These are phyloP conservation scores for Pseudocercospora eumusae DNA, from an alignment of 2,329 filamentous ascomycete genomes.

Conservation along the genomic window DNA sequence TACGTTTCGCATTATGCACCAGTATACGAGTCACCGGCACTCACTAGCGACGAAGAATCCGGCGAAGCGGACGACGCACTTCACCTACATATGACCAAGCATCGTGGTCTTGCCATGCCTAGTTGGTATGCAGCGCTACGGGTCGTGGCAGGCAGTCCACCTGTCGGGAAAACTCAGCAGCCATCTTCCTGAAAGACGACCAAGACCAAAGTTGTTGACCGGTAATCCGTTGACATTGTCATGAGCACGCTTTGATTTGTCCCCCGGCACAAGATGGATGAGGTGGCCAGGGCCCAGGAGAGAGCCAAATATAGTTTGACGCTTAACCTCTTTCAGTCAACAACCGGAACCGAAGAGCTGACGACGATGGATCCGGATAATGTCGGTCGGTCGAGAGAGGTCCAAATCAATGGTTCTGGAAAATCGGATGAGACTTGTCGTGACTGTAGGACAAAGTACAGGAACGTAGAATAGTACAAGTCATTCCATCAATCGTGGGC, in stretches of 20 bases:
- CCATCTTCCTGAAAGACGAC: neutral
- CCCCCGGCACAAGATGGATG: no score
- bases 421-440: neutral
- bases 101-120: neutral
- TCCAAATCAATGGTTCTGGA: neutral
- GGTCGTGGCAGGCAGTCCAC: neutral
- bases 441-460: neutral
- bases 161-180: neutral
- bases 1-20: no score
- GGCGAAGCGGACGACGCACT: neutral
- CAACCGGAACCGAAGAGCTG: no score
- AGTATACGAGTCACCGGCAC: no score
- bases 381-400: neutral
- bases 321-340: neutral
- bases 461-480: neutral
- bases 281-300: no score
- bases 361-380: neutral
- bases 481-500: slow-evolving; percentile 1
- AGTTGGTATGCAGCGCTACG: neutral
- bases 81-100: neutral
- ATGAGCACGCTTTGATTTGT: no score
- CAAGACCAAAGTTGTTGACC: no score
- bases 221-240: no score
- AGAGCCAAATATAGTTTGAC: neutral
- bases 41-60: neutral